Conservation (phyloP, 2,329 filamentous ascomycete genomes). For the Tolypocladium tundrense region DNA sequence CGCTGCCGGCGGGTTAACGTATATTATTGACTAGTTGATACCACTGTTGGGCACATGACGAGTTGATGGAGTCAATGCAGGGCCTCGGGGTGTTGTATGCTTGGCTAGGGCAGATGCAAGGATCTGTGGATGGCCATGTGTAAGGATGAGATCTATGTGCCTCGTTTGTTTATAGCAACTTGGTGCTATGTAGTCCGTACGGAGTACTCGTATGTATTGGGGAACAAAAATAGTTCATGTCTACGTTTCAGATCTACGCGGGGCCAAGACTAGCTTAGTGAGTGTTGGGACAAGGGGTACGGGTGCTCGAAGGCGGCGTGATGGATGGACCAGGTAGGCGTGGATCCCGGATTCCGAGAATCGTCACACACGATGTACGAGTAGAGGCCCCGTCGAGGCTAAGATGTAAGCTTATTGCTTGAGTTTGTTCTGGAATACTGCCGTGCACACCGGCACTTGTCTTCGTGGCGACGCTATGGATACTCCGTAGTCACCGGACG, state of each 20-base stretch:
- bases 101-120: background rate
- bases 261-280: too few species aligned
- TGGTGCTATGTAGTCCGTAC: background rate
- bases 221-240: background rate
- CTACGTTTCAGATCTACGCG: background rate
- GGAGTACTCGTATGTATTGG: background rate
- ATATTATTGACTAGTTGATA: background rate
- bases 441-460: too few species aligned
- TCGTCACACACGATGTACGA: too few species aligned
- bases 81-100: background rate
- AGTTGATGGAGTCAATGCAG: background rate
- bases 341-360: too few species aligned
- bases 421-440: too few species aligned
- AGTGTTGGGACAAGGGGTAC: too few species aligned
- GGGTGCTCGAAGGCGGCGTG: too few species aligned
- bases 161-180: background rate
- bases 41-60: background rate
- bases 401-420: too few species aligned
- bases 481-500: too few species aligned
- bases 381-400: too few species aligned
- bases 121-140: background rate
- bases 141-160: background rate
- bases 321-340: too few species aligned
- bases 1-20: background rate
- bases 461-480: too few species aligned